Base-by-base conservation (phyloP, 2,329 filamentous ascomycete genomes). In the Fusarium udum region DNA sequence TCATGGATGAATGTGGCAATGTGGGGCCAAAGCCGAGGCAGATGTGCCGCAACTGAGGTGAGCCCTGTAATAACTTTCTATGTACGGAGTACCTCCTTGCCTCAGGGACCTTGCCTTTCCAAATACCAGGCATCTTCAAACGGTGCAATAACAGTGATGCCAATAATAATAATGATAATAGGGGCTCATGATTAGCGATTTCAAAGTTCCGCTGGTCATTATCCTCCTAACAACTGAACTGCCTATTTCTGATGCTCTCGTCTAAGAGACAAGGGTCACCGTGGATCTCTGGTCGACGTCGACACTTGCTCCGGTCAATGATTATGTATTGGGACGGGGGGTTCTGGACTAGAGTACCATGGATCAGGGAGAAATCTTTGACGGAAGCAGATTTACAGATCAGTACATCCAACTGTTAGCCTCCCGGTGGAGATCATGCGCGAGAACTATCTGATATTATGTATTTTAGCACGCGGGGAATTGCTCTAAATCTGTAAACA, bases 401-500 rank as follows among this genome's bases (percentile, higher is more conserved):
- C 31, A n/a, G 40, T 69, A 69, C 67, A 10, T 48, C 46, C 1
- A n/a, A 28, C 8, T 59, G 59, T 69, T 69, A 53, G 31, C 3
- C n/a, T 15, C 18, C 7, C 9, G 3, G 13, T 6, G 8, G 4
- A 16, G 3, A 22, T 28, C 40, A 22, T 26, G 43, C 31, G 16
- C 18, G 1, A 11, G 1, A 13, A 26, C 65, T 69, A 69, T 65
- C 65, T 53, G 2, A 7, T 3, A 7, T 15, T 8, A 20, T 37
- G 40, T 72, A 63, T 37, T 49, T 11, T 31, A 37, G 48, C 67
- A 74, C 67, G 60, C 64, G 71, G 48, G 64, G 71, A 60, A 43
- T 52, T 59, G n/a, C 66, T 58, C 71, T 56, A 72, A 74, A 73
- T 74, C 71, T 72, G 55, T 46, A 37, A 74, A 72, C 71, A 74